Evolutionary conservation across 495 filamentous ascomycete species (phyloP).

Genomic region (Neurospora cerealis): DNA sequence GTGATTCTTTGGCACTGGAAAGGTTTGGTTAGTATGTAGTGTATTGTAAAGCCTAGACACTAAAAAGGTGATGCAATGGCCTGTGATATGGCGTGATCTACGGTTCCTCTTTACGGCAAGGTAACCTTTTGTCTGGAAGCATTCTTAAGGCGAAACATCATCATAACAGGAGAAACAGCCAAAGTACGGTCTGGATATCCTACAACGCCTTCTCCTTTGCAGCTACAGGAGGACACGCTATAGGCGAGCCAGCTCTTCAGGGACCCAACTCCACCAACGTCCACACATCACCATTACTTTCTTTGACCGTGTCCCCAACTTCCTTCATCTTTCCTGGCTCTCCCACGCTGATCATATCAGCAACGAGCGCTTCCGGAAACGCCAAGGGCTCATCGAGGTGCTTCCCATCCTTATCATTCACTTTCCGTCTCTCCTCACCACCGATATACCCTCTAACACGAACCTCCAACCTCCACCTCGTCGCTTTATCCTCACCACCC

Average conservation of each 20-base stretch:
- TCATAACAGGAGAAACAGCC: too few relatives aligned
- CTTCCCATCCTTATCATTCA: not conserved
- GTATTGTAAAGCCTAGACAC: not conserved
- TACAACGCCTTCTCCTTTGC: too few relatives aligned
- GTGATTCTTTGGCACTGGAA: not conserved
- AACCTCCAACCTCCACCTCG: slow-evolving; percentile 8
- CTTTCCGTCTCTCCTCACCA: not conserved
- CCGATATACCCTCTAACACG: slow-evolving; percentile 13
- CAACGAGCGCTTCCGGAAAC: not conserved
- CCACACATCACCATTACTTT: not conserved
- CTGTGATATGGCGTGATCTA: not conserved
- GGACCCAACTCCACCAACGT: not conserved
- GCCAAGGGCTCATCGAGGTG: not conserved
- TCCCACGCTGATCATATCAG: not conserved
- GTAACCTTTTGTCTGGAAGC: too few relatives aligned
- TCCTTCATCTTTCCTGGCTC: not conserved
- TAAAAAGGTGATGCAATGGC: not conserved
- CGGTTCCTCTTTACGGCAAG: not conserved
- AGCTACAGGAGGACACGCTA: too few relatives aligned
- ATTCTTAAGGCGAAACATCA: too few relatives aligned
- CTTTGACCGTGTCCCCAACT: not conserved
- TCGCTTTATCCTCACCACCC: slow-evolving; percentile 5
- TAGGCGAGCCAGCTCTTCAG: too few relatives aligned
- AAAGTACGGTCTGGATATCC: too few relatives aligned
- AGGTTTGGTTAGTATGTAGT: not conserved